Evolutionary conservation across 1,284 basidiomycete species (phyloP).

Genomic region (Macrocystidia cucumis): DNA sequence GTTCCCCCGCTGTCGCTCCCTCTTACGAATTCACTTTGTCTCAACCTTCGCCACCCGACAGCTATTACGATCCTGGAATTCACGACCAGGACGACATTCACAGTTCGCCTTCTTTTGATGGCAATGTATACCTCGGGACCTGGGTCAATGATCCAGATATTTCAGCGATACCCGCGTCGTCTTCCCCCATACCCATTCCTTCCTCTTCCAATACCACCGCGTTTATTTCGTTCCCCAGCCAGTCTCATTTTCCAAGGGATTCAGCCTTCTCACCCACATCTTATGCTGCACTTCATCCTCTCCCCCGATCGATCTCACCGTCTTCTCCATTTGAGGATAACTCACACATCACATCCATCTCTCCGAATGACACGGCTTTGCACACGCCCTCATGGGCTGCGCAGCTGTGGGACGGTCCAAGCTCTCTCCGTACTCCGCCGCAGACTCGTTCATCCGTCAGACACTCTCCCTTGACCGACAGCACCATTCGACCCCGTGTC

Average conservation of each 20-base stretch:
- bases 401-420: constrained; percentile 48
- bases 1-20: constrained; percentile 13
- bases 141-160: constrained; percentile 56
- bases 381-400: constrained; percentile 53
- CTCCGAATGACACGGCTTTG: constrained; percentile 46
- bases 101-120: constrained; percentile 31
- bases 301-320: constrained; percentile 50
- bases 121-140: constrained; percentile 34
- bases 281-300: constrained; percentile 50
- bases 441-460: constrained; percentile 26
- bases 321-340: constrained; percentile 37
- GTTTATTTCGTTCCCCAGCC: constrained; percentile 32
- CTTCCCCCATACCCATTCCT: constrained; percentile 59
- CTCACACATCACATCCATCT: constrained; percentile 36
- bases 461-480: constrained; percentile 36
- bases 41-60: constrained; percentile 25
- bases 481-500: constrained; percentile 30
- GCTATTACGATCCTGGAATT: constrained; percentile 24
- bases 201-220: constrained; percentile 30
- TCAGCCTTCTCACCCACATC: constrained; percentile 49
- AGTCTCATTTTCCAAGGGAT: constrained; percentile 36
- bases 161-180: constrained; percentile 33
- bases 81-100: constrained; percentile 20
- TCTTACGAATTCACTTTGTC: constrained; percentile 20
- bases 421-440: constrained; percentile 23